Base-by-base conservation (phyloP, 805 yeast species). In the Pichia membranifaciens region DNA sequence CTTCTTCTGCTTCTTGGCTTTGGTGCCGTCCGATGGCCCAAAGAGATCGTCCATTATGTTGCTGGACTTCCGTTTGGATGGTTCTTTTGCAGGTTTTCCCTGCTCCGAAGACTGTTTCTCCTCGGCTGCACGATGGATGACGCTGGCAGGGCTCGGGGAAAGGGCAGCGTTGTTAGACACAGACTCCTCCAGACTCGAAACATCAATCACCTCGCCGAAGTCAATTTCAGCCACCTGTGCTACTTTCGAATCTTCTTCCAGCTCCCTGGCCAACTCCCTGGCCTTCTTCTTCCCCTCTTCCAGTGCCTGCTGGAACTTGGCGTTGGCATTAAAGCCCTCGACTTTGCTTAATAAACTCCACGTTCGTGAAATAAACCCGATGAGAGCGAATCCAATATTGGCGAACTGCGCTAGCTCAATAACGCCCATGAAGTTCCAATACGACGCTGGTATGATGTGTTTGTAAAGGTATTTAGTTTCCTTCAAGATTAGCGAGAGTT, bases 381-480 rank as follows among this genome's bases (percentile, higher is more conserved):
- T 57, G 35, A 87, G 62, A 0, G 84, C 77, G 52, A 88, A 72
- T 2, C 95, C 96, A 12, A 88, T 60, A 1, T 82, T 75, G 6
- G 87, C 72, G 57, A 84, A 88, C 58, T 89, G 95, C 0, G 90
- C 95, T 49, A 81, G 71, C 1, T 84, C 81, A 7, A 88, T 70
- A 1, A 88, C 73, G 1, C 81, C 75, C 61, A 83, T 81, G 57
- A 86, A 84, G 12, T 76, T 74, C 49, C 76, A 73, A 61, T 76
- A 82, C 25, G 83, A 76, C 28, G 66, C 65, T 6, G 73, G 74
- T 0, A 79, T 56, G 3, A 70, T 55, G 48, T 70, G 65, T 18
- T 51, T 52, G 32, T 67, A 52, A 39, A 74, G 51, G 60, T 70
- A 68, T 13, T 38, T 43, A 16, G 53, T 40, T 15, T 59, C 18